phyloP scores from a whole-genome alignment of 345 rosid genomes.

The Alliaria petiolata region DNA sequence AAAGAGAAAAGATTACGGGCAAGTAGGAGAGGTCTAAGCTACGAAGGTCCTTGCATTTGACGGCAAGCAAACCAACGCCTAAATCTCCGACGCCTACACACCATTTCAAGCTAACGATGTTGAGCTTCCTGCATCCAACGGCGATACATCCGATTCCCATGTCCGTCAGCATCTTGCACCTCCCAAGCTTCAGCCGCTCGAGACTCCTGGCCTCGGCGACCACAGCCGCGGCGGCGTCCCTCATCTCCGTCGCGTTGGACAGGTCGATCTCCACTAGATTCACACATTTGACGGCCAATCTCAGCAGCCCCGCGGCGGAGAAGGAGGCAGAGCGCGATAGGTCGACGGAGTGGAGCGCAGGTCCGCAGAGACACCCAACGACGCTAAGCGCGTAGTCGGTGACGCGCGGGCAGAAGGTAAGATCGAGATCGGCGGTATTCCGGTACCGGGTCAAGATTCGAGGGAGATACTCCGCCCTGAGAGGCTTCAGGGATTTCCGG shows the following conservation, averaged over 20 bases:
- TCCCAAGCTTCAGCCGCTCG: conserved; percentile 36
- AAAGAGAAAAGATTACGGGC: conserved; percentile 30
- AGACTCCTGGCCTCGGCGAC: conserved; percentile 44
- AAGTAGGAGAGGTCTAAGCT: conserved; percentile 47
- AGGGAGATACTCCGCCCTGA: conserved; percentile 34
- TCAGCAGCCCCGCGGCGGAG: conserved; percentile 37
- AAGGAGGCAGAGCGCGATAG: conserved; percentile 38
- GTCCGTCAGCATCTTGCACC: conserved; percentile 47
- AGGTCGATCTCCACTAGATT: conserved; percentile 39
- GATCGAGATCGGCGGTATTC: conserved; percentile 36
- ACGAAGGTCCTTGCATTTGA: conserved; percentile 40
- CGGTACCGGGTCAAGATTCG: conserved; percentile 30
- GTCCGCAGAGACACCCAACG: conserved; percentile 27
- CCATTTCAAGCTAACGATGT: conserved; percentile 44
- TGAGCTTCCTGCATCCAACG: conserved; percentile 43
- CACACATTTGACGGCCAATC: conserved; percentile 27
- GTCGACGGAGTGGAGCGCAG: conserved; percentile 33
- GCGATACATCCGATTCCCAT: conserved; percentile 54
- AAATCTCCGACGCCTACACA: conserved; percentile 47
- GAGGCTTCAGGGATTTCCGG: conserved; percentile 36
- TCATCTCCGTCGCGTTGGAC: conserved; percentile 39
- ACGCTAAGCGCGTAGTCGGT: conserved; percentile 32
- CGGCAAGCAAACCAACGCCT: conserved; percentile 46
- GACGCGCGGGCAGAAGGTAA: conserved; percentile 42
- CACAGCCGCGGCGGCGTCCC: conserved; percentile 38